phyloP scores from a whole-genome alignment of 140 eudicot genomes.

The Erigeron philadelphicus region DNA sequence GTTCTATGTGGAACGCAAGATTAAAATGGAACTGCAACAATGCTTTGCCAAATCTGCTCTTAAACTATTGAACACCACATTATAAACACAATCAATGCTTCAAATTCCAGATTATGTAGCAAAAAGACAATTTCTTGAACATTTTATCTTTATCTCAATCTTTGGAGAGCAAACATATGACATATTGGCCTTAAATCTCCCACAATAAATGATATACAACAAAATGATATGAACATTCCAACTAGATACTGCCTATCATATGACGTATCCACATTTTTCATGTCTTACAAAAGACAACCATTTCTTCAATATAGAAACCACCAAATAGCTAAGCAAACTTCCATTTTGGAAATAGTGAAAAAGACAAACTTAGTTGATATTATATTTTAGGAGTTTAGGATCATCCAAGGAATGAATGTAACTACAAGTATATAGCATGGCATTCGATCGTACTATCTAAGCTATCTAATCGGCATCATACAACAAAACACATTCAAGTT shows the following conservation, averaged over 20 bases:
- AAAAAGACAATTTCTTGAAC: not conserved
- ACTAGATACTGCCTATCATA: not conserved
- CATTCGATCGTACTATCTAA: not conserved
- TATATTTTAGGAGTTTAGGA: not conserved
- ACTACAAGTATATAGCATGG: not conserved
- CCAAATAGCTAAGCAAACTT: conserved; percentile 8
- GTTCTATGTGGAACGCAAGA: not conserved
- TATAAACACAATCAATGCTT: conserved; percentile 13
- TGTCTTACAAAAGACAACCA: not conserved
- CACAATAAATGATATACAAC: not conserved
- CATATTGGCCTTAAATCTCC: not conserved
- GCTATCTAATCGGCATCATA: not conserved
- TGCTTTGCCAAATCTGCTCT: conserved; percentile 6
- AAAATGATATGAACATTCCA: not conserved
- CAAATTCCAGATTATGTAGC: not conserved
- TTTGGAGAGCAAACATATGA: conserved; percentile 11
- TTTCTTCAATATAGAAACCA: conserved; percentile 20
- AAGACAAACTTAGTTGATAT: conserved; percentile 14
- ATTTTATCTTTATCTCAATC: not conserved
- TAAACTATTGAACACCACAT: conserved; percentile 9
- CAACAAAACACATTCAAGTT: not conserved
- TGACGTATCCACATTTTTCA: conserved; percentile 14
- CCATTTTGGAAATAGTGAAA: conserved; percentile 17
- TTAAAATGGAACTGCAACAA: not conserved
- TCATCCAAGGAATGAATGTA: not conserved